Evolutionary conservation across 2,329 filamentous ascomycete species (phyloP).

Genomic region (Periconia sp.): DNA sequence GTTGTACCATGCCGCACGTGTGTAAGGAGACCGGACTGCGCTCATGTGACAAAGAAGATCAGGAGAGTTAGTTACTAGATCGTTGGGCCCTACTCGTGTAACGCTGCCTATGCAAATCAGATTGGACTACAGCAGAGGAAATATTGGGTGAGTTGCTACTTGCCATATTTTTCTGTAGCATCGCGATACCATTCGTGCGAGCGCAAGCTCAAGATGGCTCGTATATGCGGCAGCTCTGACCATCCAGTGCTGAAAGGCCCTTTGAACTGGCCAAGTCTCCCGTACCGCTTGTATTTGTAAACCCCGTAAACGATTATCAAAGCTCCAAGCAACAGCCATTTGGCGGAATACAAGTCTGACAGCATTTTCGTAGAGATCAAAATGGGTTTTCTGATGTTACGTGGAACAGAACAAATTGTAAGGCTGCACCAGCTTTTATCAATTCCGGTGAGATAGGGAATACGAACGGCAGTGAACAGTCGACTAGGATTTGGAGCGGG

Average conservation of each 20-base stretch:
- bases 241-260: slow-evolving; percentile 26
- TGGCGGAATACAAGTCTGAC: background rate
- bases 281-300: background rate
- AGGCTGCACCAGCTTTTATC: no score
- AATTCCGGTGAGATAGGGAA: no score
- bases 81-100: slow-evolving; percentile 50
- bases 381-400: no score
- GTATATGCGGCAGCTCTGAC: slow-evolving; percentile 24
- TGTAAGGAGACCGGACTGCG: slow-evolving; percentile 43
- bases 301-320: background rate
- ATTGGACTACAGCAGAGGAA: background rate
- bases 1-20: slow-evolving; percentile 33
- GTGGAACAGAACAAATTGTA: no score
- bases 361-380: background rate
- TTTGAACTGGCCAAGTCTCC: slow-evolving; percentile 11
- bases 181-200: slow-evolving; percentile 22
- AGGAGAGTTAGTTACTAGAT: slow-evolving; percentile 51
- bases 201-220: slow-evolving; percentile 13
- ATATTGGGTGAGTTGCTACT: background rate
- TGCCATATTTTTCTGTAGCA: slow-evolving; percentile 27
- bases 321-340: background rate
- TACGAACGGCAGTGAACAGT: no score
- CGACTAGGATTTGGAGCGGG: no score
- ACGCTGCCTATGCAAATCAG: slow-evolving; percentile 34
- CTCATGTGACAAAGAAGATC: slow-evolving; percentile 49